Conservation (phyloP, 148 eudicot species). For the Camellia granthamiana region DNA sequence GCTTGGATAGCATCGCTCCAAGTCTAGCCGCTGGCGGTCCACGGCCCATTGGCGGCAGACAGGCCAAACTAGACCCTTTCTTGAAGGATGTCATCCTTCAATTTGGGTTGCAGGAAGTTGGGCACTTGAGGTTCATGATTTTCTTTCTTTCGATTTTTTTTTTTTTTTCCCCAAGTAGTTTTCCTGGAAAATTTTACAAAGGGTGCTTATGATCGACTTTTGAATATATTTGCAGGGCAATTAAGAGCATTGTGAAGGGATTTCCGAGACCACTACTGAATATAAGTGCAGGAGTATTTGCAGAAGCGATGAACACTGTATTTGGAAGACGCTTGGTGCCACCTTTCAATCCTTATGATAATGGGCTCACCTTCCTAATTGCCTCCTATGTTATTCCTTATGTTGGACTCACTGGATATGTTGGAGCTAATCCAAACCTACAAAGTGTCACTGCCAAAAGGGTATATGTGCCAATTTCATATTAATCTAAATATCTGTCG, state of each 20-base stretch:
- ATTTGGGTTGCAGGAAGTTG: constrained; percentile 74
- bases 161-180: too few species aligned
- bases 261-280: constrained; percentile 75
- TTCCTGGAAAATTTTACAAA: too few species aligned
- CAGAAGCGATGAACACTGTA: constrained; percentile 55
- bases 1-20: constrained; percentile 57
- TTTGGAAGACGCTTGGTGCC: constrained; percentile 50
- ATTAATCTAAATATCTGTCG: too few species aligned
- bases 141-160: too few species aligned
- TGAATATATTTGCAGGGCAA: constrained; percentile 49
- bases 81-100: constrained; percentile 57
- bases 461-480: constrained; percentile 26
- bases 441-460: constrained; percentile 37
- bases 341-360: constrained; percentile 80
- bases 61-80: constrained; percentile 56
- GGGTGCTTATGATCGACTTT: too few species aligned
- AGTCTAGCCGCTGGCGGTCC: constrained; percentile 59
- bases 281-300: constrained; percentile 53
- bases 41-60: constrained; percentile 45
- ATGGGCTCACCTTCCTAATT: constrained; percentile 56
- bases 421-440: constrained; percentile 68
- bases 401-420: constrained; percentile 87
- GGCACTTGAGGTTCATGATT: constrained; percentile 89
- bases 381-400: constrained; percentile 81
- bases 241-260: constrained; percentile 50